Evolutionary conservation across 2,329 filamentous ascomycete genomes (phyloP), one percentile per base, ranked within the genome.

Genomic region (Fusarium heterosporum): DNA sequence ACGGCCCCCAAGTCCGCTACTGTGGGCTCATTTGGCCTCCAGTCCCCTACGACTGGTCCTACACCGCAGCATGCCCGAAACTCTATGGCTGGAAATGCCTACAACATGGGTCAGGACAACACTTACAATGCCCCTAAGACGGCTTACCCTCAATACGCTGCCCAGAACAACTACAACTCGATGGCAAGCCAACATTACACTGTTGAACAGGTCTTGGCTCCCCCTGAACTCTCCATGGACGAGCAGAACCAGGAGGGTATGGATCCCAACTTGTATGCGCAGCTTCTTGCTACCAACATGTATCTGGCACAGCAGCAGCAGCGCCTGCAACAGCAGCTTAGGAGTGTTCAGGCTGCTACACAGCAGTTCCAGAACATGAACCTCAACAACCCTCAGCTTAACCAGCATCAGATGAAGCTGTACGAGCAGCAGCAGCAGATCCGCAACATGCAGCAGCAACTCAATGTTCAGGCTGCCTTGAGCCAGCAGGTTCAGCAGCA

Each of bases 251-350:
- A 90, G 71, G 87, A 92, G 34, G 34, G 34, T 9, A 36, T 36
- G 63, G 96, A 98, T 73, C 93, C 94, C 51, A 90, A 88, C 63
- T 79, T 96, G 52, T 96, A 97, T 70, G 92, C 93, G 52, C 93
- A 97, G 79, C 84, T 98, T 67, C 87, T 97, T 74, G 91, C 93
- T 57, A 96, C 93, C 73, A 97, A 97, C 78, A 82, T 96, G 76
- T 97, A 96, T 75, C 86, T 99, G 49, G 93, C 93, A 39, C 93
- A 97, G 76, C 94, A 97, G 80, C 95, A 98, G 80, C 93, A 97
- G 81, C 91, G 92, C 68, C 88, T 98, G 51, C 94, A 98, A 80
- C 94, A 97, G 81, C 93, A 98, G 81, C 86, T 98, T 69, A 87
- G 93, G 71, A 92, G 83, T 68, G 89, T 97, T 25, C 96, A 95